Conservation (phyloP, 139 green algal species). For the Chloropicon primus region DNA sequence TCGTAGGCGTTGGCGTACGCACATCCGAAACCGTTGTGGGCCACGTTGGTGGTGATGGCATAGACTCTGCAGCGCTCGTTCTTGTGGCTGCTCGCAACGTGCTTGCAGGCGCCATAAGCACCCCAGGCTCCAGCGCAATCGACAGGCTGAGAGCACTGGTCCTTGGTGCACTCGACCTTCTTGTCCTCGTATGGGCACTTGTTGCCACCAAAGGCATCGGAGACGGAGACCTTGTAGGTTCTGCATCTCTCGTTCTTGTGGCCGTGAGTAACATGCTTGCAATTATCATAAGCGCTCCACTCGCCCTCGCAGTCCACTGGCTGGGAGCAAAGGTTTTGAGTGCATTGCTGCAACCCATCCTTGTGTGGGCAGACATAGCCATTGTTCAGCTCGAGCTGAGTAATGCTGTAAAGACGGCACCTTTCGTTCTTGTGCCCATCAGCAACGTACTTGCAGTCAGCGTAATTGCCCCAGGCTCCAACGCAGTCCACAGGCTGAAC, state of each 20-base stretch:
- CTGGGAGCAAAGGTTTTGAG: background rate
- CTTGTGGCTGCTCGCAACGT: background rate
- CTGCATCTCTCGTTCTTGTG: background rate
- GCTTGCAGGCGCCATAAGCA: background rate
- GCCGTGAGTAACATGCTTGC: background rate
- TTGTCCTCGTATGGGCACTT: background rate
- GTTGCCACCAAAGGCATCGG: background rate
- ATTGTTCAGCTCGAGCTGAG: background rate
- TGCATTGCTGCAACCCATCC: background rate
- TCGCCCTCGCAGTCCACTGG: background rate
- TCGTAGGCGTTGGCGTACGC: background rate
- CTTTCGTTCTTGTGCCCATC: background rate
- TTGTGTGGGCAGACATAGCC: background rate
- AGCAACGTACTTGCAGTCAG: background rate
- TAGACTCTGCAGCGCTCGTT: background rate
- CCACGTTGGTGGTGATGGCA: background rate
- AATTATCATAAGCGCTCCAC: background rate
- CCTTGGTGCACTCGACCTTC: background rate
- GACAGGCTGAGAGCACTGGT: background rate
- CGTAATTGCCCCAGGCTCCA: background rate
- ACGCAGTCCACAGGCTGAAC: background rate
- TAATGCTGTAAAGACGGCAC: background rate
- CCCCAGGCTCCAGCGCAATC: background rate
- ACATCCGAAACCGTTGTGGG: background rate
- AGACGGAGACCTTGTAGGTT: background rate